Evolutionary conservation across 2,329 filamentous ascomycete species (phyloP), one percentile per base, ranked within the genome.

Genomic region (Xylariaceae sp.): DNA sequence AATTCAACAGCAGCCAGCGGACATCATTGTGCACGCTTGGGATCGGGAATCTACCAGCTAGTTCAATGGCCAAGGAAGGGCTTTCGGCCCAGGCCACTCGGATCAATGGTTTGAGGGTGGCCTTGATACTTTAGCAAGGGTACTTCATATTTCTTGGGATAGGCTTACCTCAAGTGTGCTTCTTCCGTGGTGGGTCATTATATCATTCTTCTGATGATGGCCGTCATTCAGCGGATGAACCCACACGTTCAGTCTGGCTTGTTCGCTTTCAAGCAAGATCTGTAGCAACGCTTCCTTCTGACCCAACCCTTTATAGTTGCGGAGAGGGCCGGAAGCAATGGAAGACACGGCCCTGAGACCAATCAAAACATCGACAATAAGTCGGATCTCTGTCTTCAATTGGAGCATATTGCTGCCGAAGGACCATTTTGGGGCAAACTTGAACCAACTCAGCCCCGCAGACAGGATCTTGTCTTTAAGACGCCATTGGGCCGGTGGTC

Each of bases 351-450:
- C 80, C 60, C 86, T 85, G 59, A 99, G 75, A 14, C 87, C 83
- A 10, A 75, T 72, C 47, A 88, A 78, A 37, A 97, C 87, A 70
- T 97, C 92, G 6, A 82, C 81, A 40, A 98, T 82, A 18, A 96
- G 78, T 63, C 89, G 89, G 32, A 91, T 85, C 74, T 99, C 95
- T 0, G 96, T 93, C 77, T 96, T 98, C 49, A 98, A 80, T 71
- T 99, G 95, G 16, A 99, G 77, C 47, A 90, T 84, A 70, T 97
- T 99, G 66, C 93, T 95, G 54, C 95, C 95, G 73, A 95, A 98
- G 0, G 95, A 96, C 93, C 95, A 99, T 63, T 87, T 85, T 14
- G 93, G 91, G 5, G 90, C 79, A 63, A 87, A 84, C 40, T 81
- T 85, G 74, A 99, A 99, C 96, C 96, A 99, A 59, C 83, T 86